Base-by-base conservation (phyloP, 768 basidiomycete species). In the Gymnopilus junonius region DNA sequence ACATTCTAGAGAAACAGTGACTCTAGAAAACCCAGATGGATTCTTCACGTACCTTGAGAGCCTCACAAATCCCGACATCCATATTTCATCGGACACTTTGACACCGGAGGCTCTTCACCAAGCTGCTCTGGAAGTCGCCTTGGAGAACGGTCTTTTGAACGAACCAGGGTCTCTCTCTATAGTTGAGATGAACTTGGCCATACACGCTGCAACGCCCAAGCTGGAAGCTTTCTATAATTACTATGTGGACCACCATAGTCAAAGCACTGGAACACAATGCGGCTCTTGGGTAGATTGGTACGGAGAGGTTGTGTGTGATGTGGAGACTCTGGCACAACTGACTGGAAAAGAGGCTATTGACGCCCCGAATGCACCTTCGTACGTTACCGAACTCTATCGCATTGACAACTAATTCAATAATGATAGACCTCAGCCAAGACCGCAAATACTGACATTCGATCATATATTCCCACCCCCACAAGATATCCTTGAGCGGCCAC, bases 231-330 rank as follows among this genome's bases (percentile, higher is more conserved):
- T 90, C 70, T 94, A 91, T 71, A 84, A 90, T 55, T 87, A 88
- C 71, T 96, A 94, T 67, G 67, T 73, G 54, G 73, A 79, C 66
- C 70, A 76, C 57, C 70, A 75, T 64, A 75, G 66, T 32, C 55
- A 67, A 10, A 71, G 76, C 35, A 67, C 69, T 35, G 75, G 71
- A 11, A 72, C 70, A 8, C 70, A 75, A 5, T 91, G 89, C 68
- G 87, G 82, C 2, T 89, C 89, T 12, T 95, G 90, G 93, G 89
- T 92, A 11, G 92, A 92, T 59, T 93, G 91, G 93, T 90, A 93
- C 70, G 92, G 93, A 1, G 73, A 84, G 53, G 80, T 86, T 27
- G 82, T 90, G 1, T 95, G 93, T 70, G 87, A 91, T 65, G 80
- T 84, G 15, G 83, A 90, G 65, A 82, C 77, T 4, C 79, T 93